phyloP scores from a whole-genome alignment of 1,139 yeast species.

The Yamadazyma diddensiae region DNA sequence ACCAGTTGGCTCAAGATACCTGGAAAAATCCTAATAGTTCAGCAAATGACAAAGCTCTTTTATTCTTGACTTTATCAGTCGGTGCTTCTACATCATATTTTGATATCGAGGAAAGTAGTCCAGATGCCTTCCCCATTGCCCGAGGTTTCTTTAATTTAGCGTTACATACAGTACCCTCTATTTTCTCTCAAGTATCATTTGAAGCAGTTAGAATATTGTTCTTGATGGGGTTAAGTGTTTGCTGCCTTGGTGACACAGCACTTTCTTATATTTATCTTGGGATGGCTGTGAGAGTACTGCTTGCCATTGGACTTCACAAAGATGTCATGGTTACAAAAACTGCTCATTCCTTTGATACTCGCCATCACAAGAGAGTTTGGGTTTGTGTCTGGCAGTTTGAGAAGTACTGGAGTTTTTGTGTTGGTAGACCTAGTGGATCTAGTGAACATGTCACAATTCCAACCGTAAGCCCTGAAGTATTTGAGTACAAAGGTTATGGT shows the following conservation, averaged over 20 bases:
- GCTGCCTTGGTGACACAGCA: constrained; percentile 13
- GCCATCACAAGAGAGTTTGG: constrained; percentile 13
- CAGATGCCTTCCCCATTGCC: constrained; percentile 12
- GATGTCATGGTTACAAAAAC: constrained; percentile 5
- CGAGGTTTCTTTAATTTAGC: constrained; percentile 11
- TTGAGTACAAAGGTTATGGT: constrained; percentile 10
- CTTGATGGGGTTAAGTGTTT: constrained; percentile 11
- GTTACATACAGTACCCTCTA: constrained; percentile 10
- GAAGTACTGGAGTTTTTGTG: constrained; percentile 15
- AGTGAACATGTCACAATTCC: constrained; percentile 9
- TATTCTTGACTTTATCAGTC: constrained; percentile 10
- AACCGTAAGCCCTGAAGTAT: constrained; percentile 6
- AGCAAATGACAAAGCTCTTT: constrained; percentile 11
- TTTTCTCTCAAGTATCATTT: constrained; percentile 12
- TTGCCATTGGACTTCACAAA: constrained; percentile 14
- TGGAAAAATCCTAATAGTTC: constrained; percentile 11
- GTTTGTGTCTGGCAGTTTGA: constrained; percentile 13
- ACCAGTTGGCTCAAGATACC: constrained; percentile 8
- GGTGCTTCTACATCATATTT: constrained; percentile 14
- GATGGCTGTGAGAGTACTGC: constrained; percentile 11
- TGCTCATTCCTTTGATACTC: constrained; percentile 7
- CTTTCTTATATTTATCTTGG: constrained; percentile 12
- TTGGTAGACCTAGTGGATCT: constrained; percentile 8
- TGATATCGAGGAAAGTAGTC: constrained; percentile 11
- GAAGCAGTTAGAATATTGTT: constrained; percentile 11